phyloP scores from a whole-genome alignment of 345 rosid genomes.

The Sisymbrium altissimum region DNA sequence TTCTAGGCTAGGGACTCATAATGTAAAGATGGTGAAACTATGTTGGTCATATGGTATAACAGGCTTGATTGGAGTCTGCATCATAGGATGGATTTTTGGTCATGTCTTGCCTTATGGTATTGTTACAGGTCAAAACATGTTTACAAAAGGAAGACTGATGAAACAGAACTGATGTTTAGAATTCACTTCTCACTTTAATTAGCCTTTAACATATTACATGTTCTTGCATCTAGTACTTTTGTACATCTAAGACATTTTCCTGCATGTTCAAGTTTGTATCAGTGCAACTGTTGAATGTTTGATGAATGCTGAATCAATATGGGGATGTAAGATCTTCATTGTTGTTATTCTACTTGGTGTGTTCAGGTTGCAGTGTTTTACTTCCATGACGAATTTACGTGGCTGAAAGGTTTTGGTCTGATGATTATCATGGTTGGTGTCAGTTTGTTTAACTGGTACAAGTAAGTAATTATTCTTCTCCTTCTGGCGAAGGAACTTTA shows the following conservation, averaged over 20 bases:
- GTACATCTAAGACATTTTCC: no score
- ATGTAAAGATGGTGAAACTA: neutral
- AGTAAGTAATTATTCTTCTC: constrained; percentile 53
- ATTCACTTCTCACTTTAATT: no score
- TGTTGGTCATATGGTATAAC: neutral
- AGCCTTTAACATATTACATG: no score
- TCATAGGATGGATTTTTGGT: neutral
- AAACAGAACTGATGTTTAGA: neutral
- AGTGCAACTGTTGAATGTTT: neutral
- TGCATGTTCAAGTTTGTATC: neutral
- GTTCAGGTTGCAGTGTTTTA: constrained; percentile 95
- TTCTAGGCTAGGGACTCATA: neutral
- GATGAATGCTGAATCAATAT: neutral
- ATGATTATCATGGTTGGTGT: constrained; percentile 81
- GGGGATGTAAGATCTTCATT: neutral
- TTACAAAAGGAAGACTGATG: neutral
- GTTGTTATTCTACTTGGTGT: neutral
- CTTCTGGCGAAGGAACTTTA: neutral
- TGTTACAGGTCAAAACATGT: neutral
- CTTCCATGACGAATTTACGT: constrained; percentile 89
- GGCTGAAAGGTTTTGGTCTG: constrained; percentile 93
- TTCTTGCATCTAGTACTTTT: no score
- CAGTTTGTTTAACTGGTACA: constrained; percentile 95
- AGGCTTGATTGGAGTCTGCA: neutral
- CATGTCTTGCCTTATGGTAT: neutral